Evolutionary conservation across 1,284 basidiomycete genomes (phyloP), one percentile per base, ranked within the genome.

Genomic region (Ceratobasidium papillatum): DNA sequence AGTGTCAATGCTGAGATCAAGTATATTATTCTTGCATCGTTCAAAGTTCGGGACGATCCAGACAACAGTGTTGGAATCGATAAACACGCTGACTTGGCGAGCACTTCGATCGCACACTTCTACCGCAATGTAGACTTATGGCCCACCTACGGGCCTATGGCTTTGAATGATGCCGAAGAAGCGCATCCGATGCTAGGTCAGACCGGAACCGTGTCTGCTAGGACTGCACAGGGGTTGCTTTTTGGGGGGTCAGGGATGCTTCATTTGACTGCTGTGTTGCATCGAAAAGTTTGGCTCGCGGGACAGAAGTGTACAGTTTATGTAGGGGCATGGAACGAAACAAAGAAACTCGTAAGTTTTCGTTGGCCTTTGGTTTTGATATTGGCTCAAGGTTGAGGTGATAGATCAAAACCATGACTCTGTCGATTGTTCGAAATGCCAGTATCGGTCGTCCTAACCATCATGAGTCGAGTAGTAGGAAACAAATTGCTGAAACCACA

Each of bases 121-220:
- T 98, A 97, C 82, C 90, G 96, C 1, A 86, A 91, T 47, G 91
- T 95, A 79, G 89, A 92, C 69, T 84, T 98, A 36, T 95, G 91
- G 87, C 95, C 96, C 0, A 90, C 90, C 68, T 83, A 96, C 32
- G 88, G 94, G 76, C 89, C 92, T 0, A 78, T 84, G 2, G 86
- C 91, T 14, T 87, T 98, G 7, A 86, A 90, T 0, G 87, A 90
- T 1, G 86, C 90, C 1, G 82, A 86, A 7, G 84, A 87, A 54
- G 91, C 92, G 2, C 82, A 95, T 52, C 85, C 89, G 77, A 89
- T 88, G 19, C 19, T 59, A 14, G 56, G 43, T n/a, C 3, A 71
- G 12, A 45, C 56, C 19, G 68, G 68, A 27, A 71, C 56, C 0
- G 68, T 71, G 17, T 71, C 68, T 19, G 30, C 68, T 17, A 87